Base-by-base conservation (phyloP, 1,139 yeast genomes). In the Magnusiomyces clavatus region DNA sequence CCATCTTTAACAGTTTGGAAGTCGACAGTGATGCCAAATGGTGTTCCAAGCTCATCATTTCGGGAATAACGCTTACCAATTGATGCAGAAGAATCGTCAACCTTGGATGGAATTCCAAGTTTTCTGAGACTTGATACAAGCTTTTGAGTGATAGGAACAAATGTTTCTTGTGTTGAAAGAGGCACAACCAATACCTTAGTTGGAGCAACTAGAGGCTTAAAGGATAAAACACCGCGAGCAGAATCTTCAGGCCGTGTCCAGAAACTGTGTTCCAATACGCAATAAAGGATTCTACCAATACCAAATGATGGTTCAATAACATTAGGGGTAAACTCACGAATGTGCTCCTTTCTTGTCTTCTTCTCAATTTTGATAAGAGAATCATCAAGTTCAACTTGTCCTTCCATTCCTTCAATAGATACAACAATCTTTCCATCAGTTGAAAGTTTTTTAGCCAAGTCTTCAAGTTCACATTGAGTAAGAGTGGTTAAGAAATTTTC, bases 281-380 rank as follows among this genome's bases (percentile, higher is more conserved):
- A 80, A 74, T 94, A 94, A 60, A 94, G 76, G 68, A 94, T 88
- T 77, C 99, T 92, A 58, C 98, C 98, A 68, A 94, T 86, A 79
- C 99, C 99, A 65, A 94, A 94, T 6, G 99, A 94, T 58, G 99
- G 99, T 74, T 94, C 99, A 66, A 94, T 94, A 56, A 94, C 99
- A 68, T 88, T 90, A 58, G 99, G 99, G 60, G 90, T 87, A 73
- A 74, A 94, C 73, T 94, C 98, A 68, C 98, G 87, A 55, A 92
- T 77, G 69, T 90, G 96, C 72, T 88, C 96, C 51, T 85, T 83
- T 67, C 82, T 83, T 53, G 84, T 81, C 64, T 81, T 84, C 75
- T 86, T 82, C 63, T 79, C 88, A 67, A 92, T 87, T 59, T 76
- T 76, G 60, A 92, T 77, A 63, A 89, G 81, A 48, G 81, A 79